phyloP scores from a whole-genome alignment of 1,284 basidiomycete genomes.

The Vanrija humicola region DNA sequence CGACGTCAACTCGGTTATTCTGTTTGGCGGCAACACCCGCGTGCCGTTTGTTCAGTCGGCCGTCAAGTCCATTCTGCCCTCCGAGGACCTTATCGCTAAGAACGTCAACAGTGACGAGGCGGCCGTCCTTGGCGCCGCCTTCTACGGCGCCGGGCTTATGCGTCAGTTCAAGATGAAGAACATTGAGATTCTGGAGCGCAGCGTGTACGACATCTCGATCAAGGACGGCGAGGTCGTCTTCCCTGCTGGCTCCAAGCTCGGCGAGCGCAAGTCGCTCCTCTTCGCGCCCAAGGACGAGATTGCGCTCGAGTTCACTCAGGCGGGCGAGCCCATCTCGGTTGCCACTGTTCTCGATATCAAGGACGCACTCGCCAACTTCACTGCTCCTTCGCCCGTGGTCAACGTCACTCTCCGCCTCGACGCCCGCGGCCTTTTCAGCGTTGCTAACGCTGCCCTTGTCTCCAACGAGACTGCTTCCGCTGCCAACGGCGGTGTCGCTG shows the following conservation, averaged over 20 bases:
- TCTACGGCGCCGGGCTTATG: conserved; percentile 84
- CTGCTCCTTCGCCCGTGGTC: conserved; percentile 53
- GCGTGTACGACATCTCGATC: conserved; percentile 56
- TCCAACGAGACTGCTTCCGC: conserved; percentile 59
- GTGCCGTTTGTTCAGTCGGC: conserved; percentile 88
- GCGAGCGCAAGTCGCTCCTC: conserved; percentile 70
- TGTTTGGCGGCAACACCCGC: conserved; percentile 84
- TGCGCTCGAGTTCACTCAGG: conserved; percentile 65
- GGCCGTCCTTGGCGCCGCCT: conserved; percentile 86
- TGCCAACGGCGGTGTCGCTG: conserved; percentile 70
- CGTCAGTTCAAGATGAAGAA: conserved; percentile 94
- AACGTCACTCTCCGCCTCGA: conserved; percentile 76
- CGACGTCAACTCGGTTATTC: conserved; percentile 74
- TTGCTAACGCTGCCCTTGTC: conserved; percentile 69
- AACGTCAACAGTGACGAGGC: conserved; percentile 98
- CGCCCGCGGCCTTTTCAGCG: conserved; percentile 71
- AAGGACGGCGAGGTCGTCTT: conserved; percentile 56
- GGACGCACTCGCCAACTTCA: conserved; percentile 40
- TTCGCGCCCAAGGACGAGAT: conserved; percentile 62
- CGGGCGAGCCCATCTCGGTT: conserved; percentile 28
- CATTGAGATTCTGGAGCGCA: conserved; percentile 75
- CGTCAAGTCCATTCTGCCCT: conserved; percentile 68
- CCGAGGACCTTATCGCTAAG: conserved; percentile 68
- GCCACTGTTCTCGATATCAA: conserved; percentile 35
- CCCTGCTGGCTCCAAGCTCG: conserved; percentile 66